Evolutionary conservation across 768 basidiomycete species (phyloP).

Genomic region (Rhodocollybia butyracea): DNA sequence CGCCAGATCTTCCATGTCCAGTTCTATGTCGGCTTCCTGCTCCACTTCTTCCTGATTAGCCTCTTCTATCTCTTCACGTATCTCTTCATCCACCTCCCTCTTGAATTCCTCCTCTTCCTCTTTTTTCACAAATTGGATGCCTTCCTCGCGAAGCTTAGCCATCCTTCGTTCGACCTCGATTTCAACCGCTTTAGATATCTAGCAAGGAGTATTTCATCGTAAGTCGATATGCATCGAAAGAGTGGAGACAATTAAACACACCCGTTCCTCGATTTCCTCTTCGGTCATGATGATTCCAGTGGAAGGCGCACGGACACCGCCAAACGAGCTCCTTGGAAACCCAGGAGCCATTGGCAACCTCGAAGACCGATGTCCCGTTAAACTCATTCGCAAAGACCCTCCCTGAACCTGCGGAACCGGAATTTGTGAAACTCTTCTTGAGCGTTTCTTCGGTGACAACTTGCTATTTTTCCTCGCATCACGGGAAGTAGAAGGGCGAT

Average conservation of each 20-base stretch:
- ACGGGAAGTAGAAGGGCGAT: not conserved
- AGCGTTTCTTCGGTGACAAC: not conserved
- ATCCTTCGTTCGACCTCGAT: not conserved
- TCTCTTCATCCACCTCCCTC: not conserved
- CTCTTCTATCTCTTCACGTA: not conserved
- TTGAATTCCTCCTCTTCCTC: not conserved
- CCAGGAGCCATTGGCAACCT: not conserved
- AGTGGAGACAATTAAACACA: not conserved
- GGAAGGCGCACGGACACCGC: not conserved
- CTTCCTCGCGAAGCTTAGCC: not conserved
- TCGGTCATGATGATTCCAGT: not conserved
- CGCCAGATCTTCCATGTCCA: not conserved
- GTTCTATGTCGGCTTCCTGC: not conserved
- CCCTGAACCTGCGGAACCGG: not conserved
- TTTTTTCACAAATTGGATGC: not conserved
- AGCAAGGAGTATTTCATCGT: not conserved
- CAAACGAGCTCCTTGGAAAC: not conserved
- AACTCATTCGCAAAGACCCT: not conserved
- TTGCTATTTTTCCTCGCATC: not conserved
- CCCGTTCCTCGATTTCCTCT: not conserved
- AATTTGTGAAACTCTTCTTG: not conserved
- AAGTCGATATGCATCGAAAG: not conserved
- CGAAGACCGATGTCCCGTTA: not conserved
- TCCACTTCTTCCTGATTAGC: not conserved
- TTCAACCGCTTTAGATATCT: conserved; percentile 1